Base-by-base conservation (phyloP, 495 filamentous ascomycete genomes). In the Neurospora intermedia region DNA sequence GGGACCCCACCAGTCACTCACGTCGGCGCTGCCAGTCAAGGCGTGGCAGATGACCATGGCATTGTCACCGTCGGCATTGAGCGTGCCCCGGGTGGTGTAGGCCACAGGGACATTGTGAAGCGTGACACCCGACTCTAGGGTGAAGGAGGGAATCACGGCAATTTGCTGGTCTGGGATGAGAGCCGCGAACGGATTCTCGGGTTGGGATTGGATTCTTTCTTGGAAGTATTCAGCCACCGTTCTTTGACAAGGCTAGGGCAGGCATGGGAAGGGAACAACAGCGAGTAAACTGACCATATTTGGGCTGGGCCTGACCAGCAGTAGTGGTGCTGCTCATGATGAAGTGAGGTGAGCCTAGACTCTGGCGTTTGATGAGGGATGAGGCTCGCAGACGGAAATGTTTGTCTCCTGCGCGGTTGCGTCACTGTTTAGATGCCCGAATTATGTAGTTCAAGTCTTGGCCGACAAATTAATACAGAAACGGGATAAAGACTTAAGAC, bases 1-100 rank as follows among this genome's bases (percentile, higher is more conserved):
- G 20, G 96, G 96, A 8, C 96, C 96, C 96, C 96, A 99, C 96
- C 96, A 99, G 83, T 99, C 96, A 73, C 89, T 88, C 39, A 98
- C 96, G 84, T 99, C 96, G 72, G 96, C 94, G 76, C 94, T 97
- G 69, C 96, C 96, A 43, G 96, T 97, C 76, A 99, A 83, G 48
- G 96, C 96, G 84, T 99, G 96, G 82, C 96, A 99, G 76, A 99
- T 97, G 70, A 99, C 91, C 90, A 99, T 90, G 71, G 87, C 93
- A 89, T 99, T 99, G 84, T 97, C 92, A 54, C 88, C 84, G 41
- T 88, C 83, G 31, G 91, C 86, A 0, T 92, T 91, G 31, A 99
- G 87, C 69, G 85, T 85, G 74, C 96, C 96, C 69, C 91, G 87
- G 0, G 91, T 93, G 74, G 93, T 98, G 85, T 97, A 99, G 38